These are phyloP conservation scores for Pistacia vera DNA, from an alignment of 345 rosid species.

Conservation along the genomic window DNA sequence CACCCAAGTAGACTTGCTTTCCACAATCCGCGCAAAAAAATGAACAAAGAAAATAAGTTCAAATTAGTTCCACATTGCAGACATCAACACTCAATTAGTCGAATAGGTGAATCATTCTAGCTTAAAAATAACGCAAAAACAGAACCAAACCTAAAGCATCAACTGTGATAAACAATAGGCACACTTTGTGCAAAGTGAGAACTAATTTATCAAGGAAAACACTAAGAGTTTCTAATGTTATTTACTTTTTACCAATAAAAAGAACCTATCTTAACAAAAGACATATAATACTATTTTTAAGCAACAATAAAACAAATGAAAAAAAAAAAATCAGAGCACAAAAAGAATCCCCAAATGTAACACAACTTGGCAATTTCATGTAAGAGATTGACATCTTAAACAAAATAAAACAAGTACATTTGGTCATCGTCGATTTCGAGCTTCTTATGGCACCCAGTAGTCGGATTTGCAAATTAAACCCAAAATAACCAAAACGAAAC, in stretches of 20 bases:
- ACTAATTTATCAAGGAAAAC: no score
- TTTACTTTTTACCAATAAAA: neutral
- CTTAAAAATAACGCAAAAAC: no score
- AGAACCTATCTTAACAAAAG: neutral
- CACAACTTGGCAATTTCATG: no score
- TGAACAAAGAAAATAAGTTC: neutral
- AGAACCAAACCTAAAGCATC: no score
- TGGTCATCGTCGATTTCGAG: constrained; percentile 57
- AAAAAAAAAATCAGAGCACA: neutral
- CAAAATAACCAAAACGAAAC: constrained; percentile 6
- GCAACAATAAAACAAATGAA: neutral
- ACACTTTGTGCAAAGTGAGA: no score
- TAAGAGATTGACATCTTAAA: neutral
- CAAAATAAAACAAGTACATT: constrained; percentile 25
- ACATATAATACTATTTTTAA: no score
- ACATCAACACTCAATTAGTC: no score
- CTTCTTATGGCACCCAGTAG: constrained; percentile 62
- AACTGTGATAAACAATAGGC: no score
- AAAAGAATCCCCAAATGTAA: neutral
- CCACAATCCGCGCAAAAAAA: constrained; percentile 72
- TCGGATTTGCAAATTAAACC: constrained; percentile 52
- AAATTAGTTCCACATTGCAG: no score
- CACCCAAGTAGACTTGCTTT: constrained; percentile 83
- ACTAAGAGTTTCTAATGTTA: no score
- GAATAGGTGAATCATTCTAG: no score